A percentile compares a stretch with the other conserved stretches of the same genome.
Evolutionary conservation across 2,329 filamentous ascomycete species (phyloP).

Genomic region (Ophioceras dolichostomum): DNA sequence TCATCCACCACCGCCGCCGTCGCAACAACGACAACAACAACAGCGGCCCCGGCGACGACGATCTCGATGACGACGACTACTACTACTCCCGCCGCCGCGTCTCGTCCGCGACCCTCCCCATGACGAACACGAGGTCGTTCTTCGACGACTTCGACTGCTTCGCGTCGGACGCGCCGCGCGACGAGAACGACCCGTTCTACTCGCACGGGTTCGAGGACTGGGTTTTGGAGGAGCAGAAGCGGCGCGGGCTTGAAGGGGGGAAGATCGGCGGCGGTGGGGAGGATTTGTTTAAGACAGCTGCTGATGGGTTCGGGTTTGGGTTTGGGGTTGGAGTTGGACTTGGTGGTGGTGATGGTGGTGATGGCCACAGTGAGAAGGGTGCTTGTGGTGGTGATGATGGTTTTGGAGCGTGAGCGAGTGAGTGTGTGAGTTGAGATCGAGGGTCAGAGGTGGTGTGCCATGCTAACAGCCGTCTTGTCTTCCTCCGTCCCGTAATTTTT

Average conservation of each 20-base stretch:
- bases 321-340: no score
- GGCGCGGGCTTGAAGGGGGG: neutral
- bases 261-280: neutral
- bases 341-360: neutral
- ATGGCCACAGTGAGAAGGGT: neutral
- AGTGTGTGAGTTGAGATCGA: neutral
- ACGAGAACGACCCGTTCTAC: slow-evolving; percentile 3
- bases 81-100: neutral
- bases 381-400: neutral
- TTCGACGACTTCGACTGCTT: slow-evolving; percentile 2
- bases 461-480: no score
- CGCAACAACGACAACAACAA: neutral
- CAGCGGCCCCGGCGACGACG: neutral
- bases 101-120: neutral
- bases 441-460: neutral
- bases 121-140: no score
- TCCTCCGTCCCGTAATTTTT: neutral
- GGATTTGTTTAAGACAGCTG: no score
- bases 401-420: neutral
- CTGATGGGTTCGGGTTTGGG: no score
- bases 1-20: neutral
- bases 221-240: slow-evolving; percentile 2
- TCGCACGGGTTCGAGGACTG: neutral
- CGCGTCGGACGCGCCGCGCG: neutral
- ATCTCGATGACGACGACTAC: neutral